Evolutionary conservation across 805 yeast species (phyloP), one percentile per base, ranked within the genome.

Genomic region (Wickerhamiella sergipiensis): DNA sequence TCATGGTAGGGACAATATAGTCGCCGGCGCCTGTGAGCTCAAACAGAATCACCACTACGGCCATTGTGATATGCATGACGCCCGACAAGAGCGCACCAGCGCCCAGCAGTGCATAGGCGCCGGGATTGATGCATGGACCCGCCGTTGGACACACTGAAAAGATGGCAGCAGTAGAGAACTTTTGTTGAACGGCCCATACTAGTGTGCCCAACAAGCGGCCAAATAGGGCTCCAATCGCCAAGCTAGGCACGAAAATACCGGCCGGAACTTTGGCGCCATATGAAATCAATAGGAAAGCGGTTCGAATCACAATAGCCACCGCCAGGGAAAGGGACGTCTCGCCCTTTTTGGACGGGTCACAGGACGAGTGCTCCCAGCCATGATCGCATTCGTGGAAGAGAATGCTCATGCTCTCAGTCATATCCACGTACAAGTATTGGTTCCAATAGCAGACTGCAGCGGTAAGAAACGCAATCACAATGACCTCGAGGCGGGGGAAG

Each of bases 81-180:
- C 99, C 99, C 64, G 94, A 80, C 45, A 92, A 72, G 0, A 95
- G 84, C 2, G 97, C 95, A 0, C 90, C 97, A 0, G 99, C 97
- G 3, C 98, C 99, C 26, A 92, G 70, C 56, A 90, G 84, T 0
- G 98, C 96, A 65, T 90, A 92, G 0, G 96, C 84, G 0, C 97
- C 98, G 0, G 97, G 92, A 10, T 88, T 85, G 33, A 92, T 80
- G 59, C 95, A 86, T 1, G 66, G 56, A 22, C 69, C 71, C 40
- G 71, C 74, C 3, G 64, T 61, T 33, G 71, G 63, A 43, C 79
- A 75, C 1, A 65, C 61, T 5, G 62, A 19, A 54, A 75, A 75
- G 17, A 69, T 52, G 3, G 53, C 19, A 6, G 67, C 55, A 36
- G 66, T 60, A 2, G 76, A 74, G 46, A 66, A 65, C 2, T 68